Evolutionary conservation across 768 basidiomycete species (phyloP).

Genomic region (Russula emetica): DNA sequence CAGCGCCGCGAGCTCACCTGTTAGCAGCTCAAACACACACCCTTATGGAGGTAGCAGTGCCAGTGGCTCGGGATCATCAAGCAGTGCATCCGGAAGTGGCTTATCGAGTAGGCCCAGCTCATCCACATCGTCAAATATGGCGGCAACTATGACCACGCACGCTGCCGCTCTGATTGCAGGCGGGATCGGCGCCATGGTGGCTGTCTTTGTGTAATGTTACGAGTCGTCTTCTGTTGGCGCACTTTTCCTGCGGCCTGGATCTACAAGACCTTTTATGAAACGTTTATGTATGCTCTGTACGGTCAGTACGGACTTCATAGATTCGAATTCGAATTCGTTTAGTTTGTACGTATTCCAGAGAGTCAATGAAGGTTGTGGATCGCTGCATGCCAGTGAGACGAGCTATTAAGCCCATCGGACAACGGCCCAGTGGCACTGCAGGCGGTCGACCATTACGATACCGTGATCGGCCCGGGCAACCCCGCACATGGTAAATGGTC

Average conservation of each 20-base stretch:
- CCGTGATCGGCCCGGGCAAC: no score
- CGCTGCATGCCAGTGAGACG: no score
- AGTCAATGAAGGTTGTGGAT: no score
- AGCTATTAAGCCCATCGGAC: no score
- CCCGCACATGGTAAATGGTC: no score
- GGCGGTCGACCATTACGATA: no score
- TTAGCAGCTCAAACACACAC: no score
- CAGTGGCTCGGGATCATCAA: no score
- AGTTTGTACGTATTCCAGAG: neutral
- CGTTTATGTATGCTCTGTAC: neutral
- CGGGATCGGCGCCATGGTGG: constrained; percentile 7
- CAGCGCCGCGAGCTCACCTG: no score
- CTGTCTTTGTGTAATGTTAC: neutral
- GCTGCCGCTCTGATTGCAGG: constrained; percentile 10
- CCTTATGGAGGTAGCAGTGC: no score
- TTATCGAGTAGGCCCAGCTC: neutral
- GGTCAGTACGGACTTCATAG: neutral
- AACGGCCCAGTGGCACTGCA: no score
- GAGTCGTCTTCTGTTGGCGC: neutral
- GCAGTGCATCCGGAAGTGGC: no score
- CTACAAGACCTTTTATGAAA: neutral
- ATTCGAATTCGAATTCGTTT: neutral
- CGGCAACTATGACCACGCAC: neutral
- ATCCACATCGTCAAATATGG: constrained; percentile 1
- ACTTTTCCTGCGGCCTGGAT: neutral